Percentiles rank a stretch among this genome's conserved stretches.
Evolutionary conservation across 306 rosid genomes (phyloP).

Genomic region (Geum urbanum): DNA sequence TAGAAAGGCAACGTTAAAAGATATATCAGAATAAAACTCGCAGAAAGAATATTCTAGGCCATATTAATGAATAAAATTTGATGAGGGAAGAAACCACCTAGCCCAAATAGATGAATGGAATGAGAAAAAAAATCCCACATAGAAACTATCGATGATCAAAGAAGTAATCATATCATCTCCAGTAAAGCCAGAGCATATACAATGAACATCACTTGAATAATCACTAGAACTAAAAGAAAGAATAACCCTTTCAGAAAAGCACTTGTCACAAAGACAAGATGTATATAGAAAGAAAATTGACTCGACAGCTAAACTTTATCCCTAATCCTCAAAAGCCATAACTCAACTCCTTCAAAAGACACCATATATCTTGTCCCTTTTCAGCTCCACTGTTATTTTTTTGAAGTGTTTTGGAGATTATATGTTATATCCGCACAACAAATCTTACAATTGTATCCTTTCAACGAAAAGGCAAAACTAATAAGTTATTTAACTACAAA

Average conservation of each 20-base stretch:
- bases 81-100: neutral
- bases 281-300: no score
- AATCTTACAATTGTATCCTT: neutral
- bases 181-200: neutral
- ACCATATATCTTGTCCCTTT: no score
- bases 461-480: neutral
- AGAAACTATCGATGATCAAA: neutral
- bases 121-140: neutral
- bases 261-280: no score
- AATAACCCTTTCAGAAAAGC: no score
- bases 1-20: neutral
- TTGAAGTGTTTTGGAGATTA: no score
- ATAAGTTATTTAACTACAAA: neutral
- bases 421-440: constrained; percentile 2
- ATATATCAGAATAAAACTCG: neutral
- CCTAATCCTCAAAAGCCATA: no score
- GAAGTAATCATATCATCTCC: neutral
- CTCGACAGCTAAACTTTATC: no score
- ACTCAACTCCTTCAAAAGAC: no score
- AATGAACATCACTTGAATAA: neutral
- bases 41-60: neutral
- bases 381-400: no score
- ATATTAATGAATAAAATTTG: neutral
- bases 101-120: neutral
- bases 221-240: no score